These are phyloP conservation scores for Trichopus zeylanicus DNA, from an alignment of 116 monocot species.

Conservation along the genomic window DNA sequence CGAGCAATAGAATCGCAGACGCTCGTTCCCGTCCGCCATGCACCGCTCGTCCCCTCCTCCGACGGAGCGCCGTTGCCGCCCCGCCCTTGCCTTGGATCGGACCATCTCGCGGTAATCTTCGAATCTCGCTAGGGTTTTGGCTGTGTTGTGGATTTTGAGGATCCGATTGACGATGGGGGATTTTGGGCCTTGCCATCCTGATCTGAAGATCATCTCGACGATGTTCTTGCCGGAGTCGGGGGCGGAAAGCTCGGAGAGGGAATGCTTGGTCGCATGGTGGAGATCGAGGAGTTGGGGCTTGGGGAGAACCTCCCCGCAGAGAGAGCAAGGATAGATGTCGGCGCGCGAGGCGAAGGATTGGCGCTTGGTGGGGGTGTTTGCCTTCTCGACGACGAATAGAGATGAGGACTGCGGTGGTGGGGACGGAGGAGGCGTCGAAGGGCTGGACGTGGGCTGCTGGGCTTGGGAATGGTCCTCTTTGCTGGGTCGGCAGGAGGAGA, in stretches of 20 bases:
- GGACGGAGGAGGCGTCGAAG: not conserved
- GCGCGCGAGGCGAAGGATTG: constrained; percentile 17
- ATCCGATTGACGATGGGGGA: constrained; percentile 27
- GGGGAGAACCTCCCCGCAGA: constrained; percentile 54
- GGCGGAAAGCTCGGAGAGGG: constrained; percentile 38
- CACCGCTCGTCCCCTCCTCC: constrained; percentile 16
- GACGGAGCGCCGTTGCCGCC: not conserved
- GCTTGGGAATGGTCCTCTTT: not conserved
- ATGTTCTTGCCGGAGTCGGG: constrained; percentile 46
- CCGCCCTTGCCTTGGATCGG: constrained; percentile 19
- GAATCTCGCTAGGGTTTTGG: constrained; percentile 29
- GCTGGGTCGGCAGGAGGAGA: constrained; percentile 15
- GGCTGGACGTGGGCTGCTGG: not conserved
- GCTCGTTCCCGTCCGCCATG: constrained; percentile 40
- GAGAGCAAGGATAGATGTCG: constrained; percentile 42
- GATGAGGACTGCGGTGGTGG: not conserved
- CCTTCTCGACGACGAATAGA: not conserved
- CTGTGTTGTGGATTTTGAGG: constrained; percentile 45
- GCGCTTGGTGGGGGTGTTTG: not conserved
- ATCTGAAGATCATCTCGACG: constrained; percentile 50
- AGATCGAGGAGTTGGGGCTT: constrained; percentile 33
- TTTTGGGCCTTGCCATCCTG: constrained; percentile 15
- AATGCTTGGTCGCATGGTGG: constrained; percentile 42
- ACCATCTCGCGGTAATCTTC: constrained; percentile 56
- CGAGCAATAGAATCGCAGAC: constrained; percentile 27